A percentile compares a stretch with the other conserved stretches of the same genome.
phyloP scores from a whole-genome alignment of 2,329 filamentous ascomycete species.

The Exophiala phaeomuriformis region DNA sequence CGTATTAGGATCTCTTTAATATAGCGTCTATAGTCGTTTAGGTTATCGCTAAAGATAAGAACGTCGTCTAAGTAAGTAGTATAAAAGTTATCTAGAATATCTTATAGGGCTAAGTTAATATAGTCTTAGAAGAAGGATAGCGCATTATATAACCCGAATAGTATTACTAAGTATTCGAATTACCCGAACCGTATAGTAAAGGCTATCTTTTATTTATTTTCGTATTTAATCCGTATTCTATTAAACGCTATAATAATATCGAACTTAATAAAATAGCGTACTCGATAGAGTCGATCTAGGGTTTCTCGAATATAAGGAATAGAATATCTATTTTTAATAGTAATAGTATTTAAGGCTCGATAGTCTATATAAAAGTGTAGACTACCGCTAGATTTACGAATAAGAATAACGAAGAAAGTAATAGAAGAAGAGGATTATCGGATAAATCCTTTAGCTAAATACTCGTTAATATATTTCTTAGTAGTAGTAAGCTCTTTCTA shows the following conservation, averaged over 20 bases:
- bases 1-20: too few species aligned
- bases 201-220: slow-evolving; percentile 23
- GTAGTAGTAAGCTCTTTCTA: too few species aligned
- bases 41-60: slow-evolving; percentile 13
- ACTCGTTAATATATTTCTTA: too few species aligned
- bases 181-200: slow-evolving; percentile 18
- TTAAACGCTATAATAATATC: slow-evolving; percentile 22
- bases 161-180: slow-evolving; percentile 25
- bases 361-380: not conserved
- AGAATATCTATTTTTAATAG: not conserved
- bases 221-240: slow-evolving; percentile 14
- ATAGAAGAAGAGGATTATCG: too few species aligned
- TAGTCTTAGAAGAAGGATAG: slow-evolving; percentile 17
- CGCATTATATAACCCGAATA: slow-evolving; percentile 22
- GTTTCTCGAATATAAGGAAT: not conserved
- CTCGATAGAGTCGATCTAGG: not conserved
- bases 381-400: too few species aligned
- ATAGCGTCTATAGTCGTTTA: not conserved
- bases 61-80: slow-evolving; percentile 24
- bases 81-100: slow-evolving; percentile 15
- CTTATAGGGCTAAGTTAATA: slow-evolving; percentile 21
- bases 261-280: slow-evolving; percentile 23
- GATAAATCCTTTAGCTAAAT: too few species aligned
- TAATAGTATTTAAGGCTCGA: not conserved
- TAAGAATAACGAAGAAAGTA: too few species aligned